These are phyloP conservation scores for Dothistroma septosporum DNA, from an alignment of 2,329 filamentous ascomycete species.

Conservation along the genomic window DNA sequence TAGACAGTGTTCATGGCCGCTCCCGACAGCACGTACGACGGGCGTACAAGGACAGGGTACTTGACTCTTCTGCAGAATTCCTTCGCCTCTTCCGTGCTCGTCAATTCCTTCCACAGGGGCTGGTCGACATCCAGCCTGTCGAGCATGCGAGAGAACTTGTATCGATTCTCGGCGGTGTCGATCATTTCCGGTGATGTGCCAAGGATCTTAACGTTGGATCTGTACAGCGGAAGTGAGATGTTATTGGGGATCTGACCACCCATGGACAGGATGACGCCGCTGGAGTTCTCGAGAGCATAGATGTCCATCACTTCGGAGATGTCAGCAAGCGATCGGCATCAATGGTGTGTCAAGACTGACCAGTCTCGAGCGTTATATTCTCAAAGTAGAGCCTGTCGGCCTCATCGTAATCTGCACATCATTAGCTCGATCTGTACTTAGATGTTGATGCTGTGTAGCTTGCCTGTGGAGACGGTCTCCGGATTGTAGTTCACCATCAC, in stretches of 20 bases:
- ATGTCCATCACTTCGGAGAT: slow-evolving; percentile 81
- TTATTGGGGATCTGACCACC: slow-evolving; percentile 98
- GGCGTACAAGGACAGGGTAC: slow-evolving; percentile 91
- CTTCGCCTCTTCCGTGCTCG: slow-evolving; percentile 85
- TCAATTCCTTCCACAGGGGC: slow-evolving; percentile 96
- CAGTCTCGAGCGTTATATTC: slow-evolving; percentile 45
- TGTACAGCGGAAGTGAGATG: slow-evolving; percentile 84
- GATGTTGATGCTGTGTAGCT: not conserved
- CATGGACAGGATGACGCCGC: slow-evolving; percentile 89
- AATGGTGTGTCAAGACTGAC: not conserved
- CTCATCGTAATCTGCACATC: slow-evolving; percentile 77
- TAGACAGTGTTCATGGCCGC: slow-evolving; percentile 99
- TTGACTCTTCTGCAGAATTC: slow-evolving; percentile 82
- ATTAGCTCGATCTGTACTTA: slow-evolving; percentile 31
- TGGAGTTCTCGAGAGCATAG: slow-evolving; percentile 78
- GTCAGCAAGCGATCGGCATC: not conserved
- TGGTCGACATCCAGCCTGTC: slow-evolving; percentile 94
- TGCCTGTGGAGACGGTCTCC: slow-evolving; percentile 2
- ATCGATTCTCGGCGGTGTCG: slow-evolving; percentile 92
- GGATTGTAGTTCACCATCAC: slow-evolving; percentile 10
- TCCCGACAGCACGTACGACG: slow-evolving; percentile 93
- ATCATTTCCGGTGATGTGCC: slow-evolving; percentile 99
- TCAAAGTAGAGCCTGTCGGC: slow-evolving; percentile 95
- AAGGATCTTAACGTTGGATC: slow-evolving; percentile 84
- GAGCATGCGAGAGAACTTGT: slow-evolving; percentile 98